Conservation (phyloP, 345 rosid species). For the Brassica cretica region DNA sequence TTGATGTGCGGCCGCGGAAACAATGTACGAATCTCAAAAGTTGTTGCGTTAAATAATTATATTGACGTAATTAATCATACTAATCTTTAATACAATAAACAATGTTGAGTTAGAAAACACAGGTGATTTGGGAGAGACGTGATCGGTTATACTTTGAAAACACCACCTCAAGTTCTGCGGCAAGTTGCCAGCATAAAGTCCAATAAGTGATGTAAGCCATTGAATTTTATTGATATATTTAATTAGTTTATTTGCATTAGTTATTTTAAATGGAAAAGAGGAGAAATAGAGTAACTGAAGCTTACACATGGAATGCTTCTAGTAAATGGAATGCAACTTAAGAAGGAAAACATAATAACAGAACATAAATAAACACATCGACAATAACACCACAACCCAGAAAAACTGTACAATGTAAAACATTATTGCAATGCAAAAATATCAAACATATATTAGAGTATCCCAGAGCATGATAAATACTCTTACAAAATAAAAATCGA, state of each 20-base stretch:
- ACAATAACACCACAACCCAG: slow-evolving; percentile 9
- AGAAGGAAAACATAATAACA: neutral
- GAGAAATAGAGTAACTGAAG: neutral
- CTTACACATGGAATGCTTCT: neutral
- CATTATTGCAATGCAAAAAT: slow-evolving; percentile 14
- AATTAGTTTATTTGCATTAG: neutral
- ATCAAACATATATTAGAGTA: neutral
- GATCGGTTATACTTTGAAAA: neutral
- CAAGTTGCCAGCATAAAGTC: slow-evolving; percentile 18
- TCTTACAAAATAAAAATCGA: neutral
- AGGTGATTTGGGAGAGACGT: neutral
- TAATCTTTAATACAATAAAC: no score
- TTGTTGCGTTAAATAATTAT: neutral
- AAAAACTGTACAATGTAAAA: slow-evolving; percentile 15
- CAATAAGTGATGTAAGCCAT: neutral
- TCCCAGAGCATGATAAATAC: neutral
- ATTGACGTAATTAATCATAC: no score
- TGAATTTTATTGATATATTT: neutral
- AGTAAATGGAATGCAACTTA: neutral
- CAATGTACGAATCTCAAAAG: neutral
- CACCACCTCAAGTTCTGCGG: neutral
- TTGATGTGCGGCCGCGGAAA: neutral
- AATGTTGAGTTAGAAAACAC: neutral
- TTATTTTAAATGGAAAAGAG: neutral
- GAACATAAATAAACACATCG: slow-evolving; percentile 5